phyloP scores from a whole-genome alignment of 148 eudicot genomes.

The Silene uniflora region DNA sequence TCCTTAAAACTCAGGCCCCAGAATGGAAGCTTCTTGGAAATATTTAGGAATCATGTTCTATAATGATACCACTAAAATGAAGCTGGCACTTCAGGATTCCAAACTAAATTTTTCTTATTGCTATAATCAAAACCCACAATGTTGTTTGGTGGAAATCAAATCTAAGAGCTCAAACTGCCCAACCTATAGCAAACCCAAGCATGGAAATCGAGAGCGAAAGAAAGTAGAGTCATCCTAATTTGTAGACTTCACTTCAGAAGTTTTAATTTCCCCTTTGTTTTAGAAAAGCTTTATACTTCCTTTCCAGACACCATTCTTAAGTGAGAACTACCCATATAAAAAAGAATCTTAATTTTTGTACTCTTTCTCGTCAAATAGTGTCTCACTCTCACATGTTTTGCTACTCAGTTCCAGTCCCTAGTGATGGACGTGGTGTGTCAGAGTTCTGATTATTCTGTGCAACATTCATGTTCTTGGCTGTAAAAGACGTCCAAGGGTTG shows the following conservation, averaged over 20 bases:
- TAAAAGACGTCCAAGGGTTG: not conserved
- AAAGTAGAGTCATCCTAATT: not conserved
- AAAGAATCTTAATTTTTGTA: not conserved
- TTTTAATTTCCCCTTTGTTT: not conserved
- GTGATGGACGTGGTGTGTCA: not conserved
- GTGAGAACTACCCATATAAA: not conserved
- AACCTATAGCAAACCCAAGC: not conserved
- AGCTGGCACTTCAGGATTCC: not conserved
- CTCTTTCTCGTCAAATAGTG: not conserved
- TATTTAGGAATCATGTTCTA: not conserved
- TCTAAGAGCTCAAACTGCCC: not conserved
- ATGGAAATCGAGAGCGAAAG: constrained; percentile 1
- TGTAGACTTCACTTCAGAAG: not conserved
- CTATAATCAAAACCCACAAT: not conserved
- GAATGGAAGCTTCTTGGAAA: not conserved
- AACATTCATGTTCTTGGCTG: not conserved
- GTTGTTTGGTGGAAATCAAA: not conserved
- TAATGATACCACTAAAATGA: not conserved
- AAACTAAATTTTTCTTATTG: not conserved
- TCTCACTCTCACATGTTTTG: not conserved
- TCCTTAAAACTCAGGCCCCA: not conserved
- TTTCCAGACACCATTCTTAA: not conserved
- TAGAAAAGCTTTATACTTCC: not conserved
- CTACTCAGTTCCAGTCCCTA: not conserved
- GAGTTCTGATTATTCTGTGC: not conserved